Percentiles rank a stretch among this genome's conserved stretches.
phyloP scores from a whole-genome alignment of 1,284 basidiomycete genomes.

The Cryptococcus hybrid region DNA sequence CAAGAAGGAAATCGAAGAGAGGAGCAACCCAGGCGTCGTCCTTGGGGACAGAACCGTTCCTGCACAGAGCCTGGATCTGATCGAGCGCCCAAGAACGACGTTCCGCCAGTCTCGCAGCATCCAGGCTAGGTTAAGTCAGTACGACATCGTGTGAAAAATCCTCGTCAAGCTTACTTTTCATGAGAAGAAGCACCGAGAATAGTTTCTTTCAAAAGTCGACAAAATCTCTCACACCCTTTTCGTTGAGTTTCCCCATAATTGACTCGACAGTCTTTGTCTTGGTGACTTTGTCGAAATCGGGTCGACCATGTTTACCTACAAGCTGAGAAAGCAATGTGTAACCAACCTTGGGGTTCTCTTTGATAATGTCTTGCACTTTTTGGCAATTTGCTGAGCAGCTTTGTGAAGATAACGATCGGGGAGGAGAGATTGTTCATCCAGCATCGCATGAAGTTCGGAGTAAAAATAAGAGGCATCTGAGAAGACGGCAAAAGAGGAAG shows the following conservation, averaged over 20 bases:
- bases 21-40: slow-evolving; percentile 71
- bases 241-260: slow-evolving; percentile 73
- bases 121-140: slow-evolving; percentile 18
- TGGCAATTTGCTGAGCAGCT: slow-evolving; percentile 73
- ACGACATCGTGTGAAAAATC: background rate
- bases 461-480: slow-evolving; percentile 83
- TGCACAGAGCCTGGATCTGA: slow-evolving; percentile 74
- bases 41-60: slow-evolving; percentile 78
- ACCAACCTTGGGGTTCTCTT: slow-evolving; percentile 73
- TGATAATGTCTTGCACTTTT: slow-evolving; percentile 71
- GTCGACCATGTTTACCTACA: slow-evolving; percentile 78
- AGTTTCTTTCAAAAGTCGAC: slow-evolving; percentile 68
- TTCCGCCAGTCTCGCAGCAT: slow-evolving; percentile 39
- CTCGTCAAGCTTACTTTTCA: slow-evolving; percentile 30
- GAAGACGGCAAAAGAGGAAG: slow-evolving; percentile 65
- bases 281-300: slow-evolving; percentile 88
- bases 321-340: slow-evolving; percentile 83
- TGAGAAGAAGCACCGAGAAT: slow-evolving; percentile 55
- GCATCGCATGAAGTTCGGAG: slow-evolving; percentile 91
- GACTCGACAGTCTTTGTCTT: slow-evolving; percentile 90
- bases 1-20: slow-evolving; percentile 75
- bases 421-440: slow-evolving; percentile 95
- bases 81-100: slow-evolving; percentile 77
- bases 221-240: slow-evolving; percentile 73
- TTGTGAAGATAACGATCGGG: slow-evolving; percentile 86